phyloP scores from a whole-genome alignment of 768 basidiomycete species.

The Auricularia auricula-judae region DNA sequence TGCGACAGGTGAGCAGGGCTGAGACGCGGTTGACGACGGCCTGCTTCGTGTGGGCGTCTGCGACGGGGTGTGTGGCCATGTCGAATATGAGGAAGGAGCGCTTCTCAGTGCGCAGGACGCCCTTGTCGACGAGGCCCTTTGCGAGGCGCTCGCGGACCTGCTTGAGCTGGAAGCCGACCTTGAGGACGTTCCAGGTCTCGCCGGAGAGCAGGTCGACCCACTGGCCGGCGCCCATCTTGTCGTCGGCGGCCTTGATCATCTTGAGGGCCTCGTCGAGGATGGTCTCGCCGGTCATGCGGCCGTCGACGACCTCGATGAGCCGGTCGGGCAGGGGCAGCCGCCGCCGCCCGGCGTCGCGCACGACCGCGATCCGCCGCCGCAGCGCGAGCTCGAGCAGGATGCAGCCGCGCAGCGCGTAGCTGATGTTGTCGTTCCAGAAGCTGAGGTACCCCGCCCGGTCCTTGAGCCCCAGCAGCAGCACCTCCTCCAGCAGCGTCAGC shows the following conservation, averaged over 20 bases:
- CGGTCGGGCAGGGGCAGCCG: constrained; percentile 70
- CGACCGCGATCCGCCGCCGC: constrained; percentile 85
- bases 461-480: constrained; percentile 85
- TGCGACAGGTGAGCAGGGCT: constrained; percentile 70
- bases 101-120: constrained; percentile 96
- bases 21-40: constrained; percentile 66
- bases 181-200: constrained; percentile 99
- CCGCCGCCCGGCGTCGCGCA: constrained; percentile 69
- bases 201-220: constrained; percentile 96
- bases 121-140: constrained; percentile 96
- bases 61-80: constrained; percentile 98
- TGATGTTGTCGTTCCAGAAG: constrained; percentile 99
- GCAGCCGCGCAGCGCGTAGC: constrained; percentile 95
- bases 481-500: constrained; percentile 95
- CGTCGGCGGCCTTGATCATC: constrained; percentile 83
- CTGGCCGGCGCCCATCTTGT: constrained; percentile 71
- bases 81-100: constrained; percentile 98
- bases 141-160: constrained; percentile 96
- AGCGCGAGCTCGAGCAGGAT: constrained; percentile 95
- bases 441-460: constrained; percentile 97
- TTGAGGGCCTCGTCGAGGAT: constrained; percentile 90
- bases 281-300: constrained; percentile 89
- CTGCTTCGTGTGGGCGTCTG: constrained; percentile 86
- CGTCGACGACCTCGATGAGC: constrained; percentile 84
- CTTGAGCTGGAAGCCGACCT: constrained; percentile 97